Base-by-base conservation (phyloP, 768 basidiomycete genomes). In the Macrolepiota albuminosa region DNA sequence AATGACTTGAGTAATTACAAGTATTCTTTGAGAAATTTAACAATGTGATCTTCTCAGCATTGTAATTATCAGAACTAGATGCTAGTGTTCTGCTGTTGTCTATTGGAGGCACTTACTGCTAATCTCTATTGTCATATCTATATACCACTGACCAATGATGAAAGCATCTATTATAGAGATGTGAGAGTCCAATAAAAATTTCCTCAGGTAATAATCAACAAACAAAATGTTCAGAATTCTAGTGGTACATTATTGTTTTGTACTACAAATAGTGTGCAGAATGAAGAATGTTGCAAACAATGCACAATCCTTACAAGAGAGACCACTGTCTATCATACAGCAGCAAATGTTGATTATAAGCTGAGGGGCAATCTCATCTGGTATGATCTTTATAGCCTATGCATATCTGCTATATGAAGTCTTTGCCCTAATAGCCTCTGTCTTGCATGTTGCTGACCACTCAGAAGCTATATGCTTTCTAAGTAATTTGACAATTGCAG, bases 101-200 rank as follows among this genome's bases (percentile, higher is more conserved):
- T 64, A 69, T 21, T 64, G 62, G 0, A 70, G 54, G 40, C 66
- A 67, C 2, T 56, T 3, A 33, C 60, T 61, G 37, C 39, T 54
- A 24, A 72, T 60, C 50, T 72, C 64, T 3, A 69, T 34, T 0
- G 61, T 66, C 1, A 70, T 59, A 47, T 72, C 67, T 11, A 70
- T 57, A 18, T 46, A 72, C 69, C 68, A 72, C 0, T 57, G 37
- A 0, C 64, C 65, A 18, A 21, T 4, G 9, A 1, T 37, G 6
- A 11, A 37, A 3, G 52, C 14, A 10, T 58, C 34, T 7, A 4
- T 8, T 8, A 34, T 8, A 2, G n/a, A 31, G 48, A 65, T 51
- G 24, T 52, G 11, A 0, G 45, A 42, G 16, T 53, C 56, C 1
- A 18, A 0, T 6, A 61, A 0, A 18, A 60, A 63, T 3, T 54